Evolutionary conservation across 1,284 basidiomycete genomes (phyloP), one percentile per base, ranked within the genome.

Genomic region (Quambalaria eucalypti): DNA sequence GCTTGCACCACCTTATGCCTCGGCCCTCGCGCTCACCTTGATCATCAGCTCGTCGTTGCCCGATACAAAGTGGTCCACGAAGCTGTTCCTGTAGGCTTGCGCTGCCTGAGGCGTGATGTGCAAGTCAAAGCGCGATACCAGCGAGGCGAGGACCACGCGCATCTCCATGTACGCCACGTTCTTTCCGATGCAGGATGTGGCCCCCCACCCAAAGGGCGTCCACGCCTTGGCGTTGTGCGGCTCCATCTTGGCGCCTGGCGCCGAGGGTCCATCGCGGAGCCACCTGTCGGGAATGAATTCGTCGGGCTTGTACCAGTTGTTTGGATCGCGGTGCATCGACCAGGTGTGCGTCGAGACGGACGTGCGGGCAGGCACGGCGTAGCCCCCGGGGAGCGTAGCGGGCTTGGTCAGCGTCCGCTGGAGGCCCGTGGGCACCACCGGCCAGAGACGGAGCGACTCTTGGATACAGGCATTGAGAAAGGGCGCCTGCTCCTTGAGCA

Each of bases 381-480:
- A 50, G 14, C 26, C 47, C 2, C 56, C 61, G 10, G 61, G 55
- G 8, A 58, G 36, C 16, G 50, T 23, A 2, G 48, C 28, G 1
- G 25, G 19, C 2, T 40, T 19, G 36, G 57, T 60, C 7, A 23
- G 53, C 4, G 5, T 21, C 9, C 63, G 49, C 39, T 63, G 63
- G 7, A 63, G 50, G 8, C 63, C 63, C 2, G 51, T 48, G 4
- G 58, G 56, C 2, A 64, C 61, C 3, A 57, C 54, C 4, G 63
- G 63, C 28, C 54, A 57, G 19, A 65, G 46, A 12, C 63, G 50
- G 0, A 65, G 38, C 19, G 63, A 40, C 40, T 65, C 63, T 38
- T 63, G 57, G 57, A 65, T 63, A 28, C 53, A 23, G 28, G 61
- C 63, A n/a, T 60, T 63, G 23, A 65, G 53, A 16, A 63, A 42